These are phyloP conservation scores for Dendryphion nanum DNA, from an alignment of 2,329 filamentous ascomycete species.

Conservation along the genomic window DNA sequence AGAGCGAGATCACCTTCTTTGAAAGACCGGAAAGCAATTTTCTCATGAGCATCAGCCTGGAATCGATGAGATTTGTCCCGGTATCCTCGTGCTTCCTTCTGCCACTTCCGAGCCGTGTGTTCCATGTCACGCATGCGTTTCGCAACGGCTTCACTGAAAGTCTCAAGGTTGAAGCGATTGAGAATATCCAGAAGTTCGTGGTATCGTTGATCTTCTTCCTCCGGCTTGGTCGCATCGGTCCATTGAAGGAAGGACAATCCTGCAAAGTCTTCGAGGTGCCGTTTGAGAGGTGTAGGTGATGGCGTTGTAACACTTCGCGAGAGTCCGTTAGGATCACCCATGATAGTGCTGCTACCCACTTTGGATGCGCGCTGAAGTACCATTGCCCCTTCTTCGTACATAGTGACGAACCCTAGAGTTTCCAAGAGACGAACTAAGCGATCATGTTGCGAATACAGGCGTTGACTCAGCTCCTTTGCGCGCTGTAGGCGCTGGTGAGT, in stretches of 20 bases:
- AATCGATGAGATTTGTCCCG: conserved; percentile 79
- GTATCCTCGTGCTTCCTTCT: conserved; percentile 82
- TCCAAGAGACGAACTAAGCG: conserved; percentile 81
- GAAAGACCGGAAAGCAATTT: conserved; percentile 93
- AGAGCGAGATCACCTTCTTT: conserved; percentile 94
- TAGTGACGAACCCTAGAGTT: conserved; percentile 79
- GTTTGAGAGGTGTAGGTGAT: conserved; percentile 55
- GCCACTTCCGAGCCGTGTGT: conserved; percentile 87
- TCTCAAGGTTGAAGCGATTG: conserved; percentile 77
- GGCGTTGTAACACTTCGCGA: conserved; percentile 56
- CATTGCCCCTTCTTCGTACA: conserved; percentile 70
- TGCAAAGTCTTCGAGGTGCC: conserved; percentile 57
- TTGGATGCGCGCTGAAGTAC: conserved; percentile 69
- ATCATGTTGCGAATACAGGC: conserved; percentile 80
- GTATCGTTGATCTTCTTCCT: conserved; percentile 72
- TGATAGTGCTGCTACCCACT: conserved; percentile 48
- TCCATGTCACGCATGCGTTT: conserved; percentile 93
- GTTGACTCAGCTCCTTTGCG: conserved; percentile 80
- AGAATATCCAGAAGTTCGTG: conserved; percentile 70
- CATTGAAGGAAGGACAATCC: conserved; percentile 78
- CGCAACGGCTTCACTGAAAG: conserved; percentile 79
- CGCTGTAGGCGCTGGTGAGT: conserved; percentile 69
- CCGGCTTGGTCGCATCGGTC: conserved; percentile 67
- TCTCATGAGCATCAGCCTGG: conserved; percentile 86
- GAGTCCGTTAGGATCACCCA: conserved; percentile 41